Conservation (phyloP, 331 rosid species). For the Prunus yedoensis region DNA sequence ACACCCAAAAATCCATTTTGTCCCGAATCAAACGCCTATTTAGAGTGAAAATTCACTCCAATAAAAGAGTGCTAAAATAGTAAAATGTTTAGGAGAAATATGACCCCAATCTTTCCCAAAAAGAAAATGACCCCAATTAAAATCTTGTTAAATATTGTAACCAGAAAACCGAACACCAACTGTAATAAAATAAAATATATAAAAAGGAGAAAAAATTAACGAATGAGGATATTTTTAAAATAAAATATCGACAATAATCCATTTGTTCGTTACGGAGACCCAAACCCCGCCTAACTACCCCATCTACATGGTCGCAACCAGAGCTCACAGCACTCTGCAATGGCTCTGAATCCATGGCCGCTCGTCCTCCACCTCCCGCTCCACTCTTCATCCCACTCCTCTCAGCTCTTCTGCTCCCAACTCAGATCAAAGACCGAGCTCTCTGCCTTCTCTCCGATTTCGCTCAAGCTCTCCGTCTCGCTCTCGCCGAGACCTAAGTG, state of each 20-base stretch:
- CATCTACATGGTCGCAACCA: conserved; percentile 38
- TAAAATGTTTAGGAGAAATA: too few relatives aligned
- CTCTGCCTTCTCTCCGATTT: conserved; percentile 28
- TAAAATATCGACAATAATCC: conserved; percentile 6
- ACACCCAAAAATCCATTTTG: too few relatives aligned
- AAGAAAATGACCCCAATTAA: too few relatives aligned
- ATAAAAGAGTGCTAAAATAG: too few relatives aligned
- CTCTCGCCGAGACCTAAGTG: conserved; percentile 37
- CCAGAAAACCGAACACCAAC: neutral
- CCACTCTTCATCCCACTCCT: conserved; percentile 30
- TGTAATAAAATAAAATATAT: too few relatives aligned
- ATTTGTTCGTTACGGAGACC: conserved; percentile 1
- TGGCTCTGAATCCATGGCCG: conserved; percentile 60
- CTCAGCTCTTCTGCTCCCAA: conserved; percentile 31
- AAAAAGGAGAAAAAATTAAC: too few relatives aligned
- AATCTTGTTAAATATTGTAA: too few relatives aligned
- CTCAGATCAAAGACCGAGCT: conserved; percentile 22
- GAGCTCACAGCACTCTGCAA: conserved; percentile 22
- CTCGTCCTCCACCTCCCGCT: conserved; percentile 47
- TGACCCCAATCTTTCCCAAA: too few relatives aligned
- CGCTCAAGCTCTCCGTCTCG: neutral
- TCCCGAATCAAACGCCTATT: too few relatives aligned
- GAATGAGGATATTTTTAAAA: neutral
- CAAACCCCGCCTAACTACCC: conserved; percentile 1
- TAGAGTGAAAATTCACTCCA: too few relatives aligned